Conservation (phyloP, 1,139 yeast species). For the Nakaseomyces sp. region DNA sequence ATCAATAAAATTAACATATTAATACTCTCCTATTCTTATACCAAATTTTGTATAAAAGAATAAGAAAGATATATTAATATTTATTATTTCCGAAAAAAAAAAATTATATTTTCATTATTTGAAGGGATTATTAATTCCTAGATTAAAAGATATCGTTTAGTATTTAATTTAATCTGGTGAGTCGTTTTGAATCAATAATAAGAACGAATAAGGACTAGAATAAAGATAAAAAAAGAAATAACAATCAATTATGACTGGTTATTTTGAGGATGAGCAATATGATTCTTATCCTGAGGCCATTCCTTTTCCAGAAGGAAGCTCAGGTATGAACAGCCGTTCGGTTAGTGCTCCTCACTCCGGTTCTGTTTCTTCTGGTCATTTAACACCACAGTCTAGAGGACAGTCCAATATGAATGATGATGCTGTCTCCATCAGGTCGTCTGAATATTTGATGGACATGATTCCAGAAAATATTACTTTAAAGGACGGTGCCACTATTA, state of each 20-base stretch:
- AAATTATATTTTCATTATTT: too few species aligned
- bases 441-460: conserved; percentile 23
- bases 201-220: not conserved
- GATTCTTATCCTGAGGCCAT: not conserved
- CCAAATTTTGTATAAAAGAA: too few species aligned
- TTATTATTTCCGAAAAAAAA: too few species aligned
- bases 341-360: not conserved
- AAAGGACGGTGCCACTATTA: conserved; percentile 17
- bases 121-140: too few species aligned
- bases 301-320: not conserved
- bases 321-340: conserved; percentile 1
- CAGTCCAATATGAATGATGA: conserved; percentile 10
- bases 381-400: conserved; percentile 1
- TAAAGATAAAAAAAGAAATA: not conserved
- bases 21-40: too few species aligned
- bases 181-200: too few species aligned
- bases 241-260: not conserved
- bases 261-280: conserved; percentile 1
- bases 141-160: too few species aligned
- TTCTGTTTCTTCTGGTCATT: not conserved
- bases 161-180: too few species aligned
- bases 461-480: conserved; percentile 16
- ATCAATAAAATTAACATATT: too few species aligned
- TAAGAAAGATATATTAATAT: too few species aligned
- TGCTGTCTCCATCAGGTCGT: conserved; percentile 19